Conservation (phyloP, 768 basidiomycete genomes). For the Trametes elegans region DNA sequence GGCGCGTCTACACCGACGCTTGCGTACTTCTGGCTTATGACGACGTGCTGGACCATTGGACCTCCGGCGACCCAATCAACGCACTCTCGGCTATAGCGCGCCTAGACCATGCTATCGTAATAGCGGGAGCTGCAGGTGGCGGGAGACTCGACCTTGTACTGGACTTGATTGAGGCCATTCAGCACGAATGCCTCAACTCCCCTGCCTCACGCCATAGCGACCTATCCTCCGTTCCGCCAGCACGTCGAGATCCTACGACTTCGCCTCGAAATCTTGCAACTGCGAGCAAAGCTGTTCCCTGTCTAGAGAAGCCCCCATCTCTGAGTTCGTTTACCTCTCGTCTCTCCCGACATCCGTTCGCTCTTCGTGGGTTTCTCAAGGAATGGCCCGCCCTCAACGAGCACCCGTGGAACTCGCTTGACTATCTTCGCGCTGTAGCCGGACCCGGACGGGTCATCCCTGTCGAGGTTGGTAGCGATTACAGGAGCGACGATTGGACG, state of each 20-base stretch:
- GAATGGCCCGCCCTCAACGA: constrained; percentile 79
- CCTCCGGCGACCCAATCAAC: constrained; percentile 17
- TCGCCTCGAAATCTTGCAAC: not conserved
- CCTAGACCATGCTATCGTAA: constrained; percentile 79
- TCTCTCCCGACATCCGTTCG: constrained; percentile 59
- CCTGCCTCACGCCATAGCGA: not conserved
- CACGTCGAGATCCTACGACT: not conserved
- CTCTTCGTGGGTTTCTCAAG: constrained; percentile 58
- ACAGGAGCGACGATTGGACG: constrained; percentile 77
- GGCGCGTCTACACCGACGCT: constrained; percentile 75
- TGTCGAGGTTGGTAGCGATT: constrained; percentile 85
- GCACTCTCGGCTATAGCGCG: constrained; percentile 49
- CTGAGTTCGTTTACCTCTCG: constrained; percentile 45
- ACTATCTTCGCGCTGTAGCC: constrained; percentile 67
- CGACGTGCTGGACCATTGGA: constrained; percentile 22
- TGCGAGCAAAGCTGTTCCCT: constrained; percentile 33
- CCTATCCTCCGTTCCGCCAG: not conserved
- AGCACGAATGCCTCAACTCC: constrained; percentile 35
- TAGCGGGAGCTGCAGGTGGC: constrained; percentile 73
- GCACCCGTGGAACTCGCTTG: constrained; percentile 65
- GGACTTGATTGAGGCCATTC: constrained; percentile 59
- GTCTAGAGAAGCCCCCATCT: constrained; percentile 51
- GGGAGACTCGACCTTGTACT: constrained; percentile 61
- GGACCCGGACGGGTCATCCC: constrained; percentile 87
- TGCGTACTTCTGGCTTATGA: constrained; percentile 56